These are phyloP conservation scores for Persicaria tinctoria DNA, from an alignment of 148 eudicot species.

Conservation along the genomic window DNA sequence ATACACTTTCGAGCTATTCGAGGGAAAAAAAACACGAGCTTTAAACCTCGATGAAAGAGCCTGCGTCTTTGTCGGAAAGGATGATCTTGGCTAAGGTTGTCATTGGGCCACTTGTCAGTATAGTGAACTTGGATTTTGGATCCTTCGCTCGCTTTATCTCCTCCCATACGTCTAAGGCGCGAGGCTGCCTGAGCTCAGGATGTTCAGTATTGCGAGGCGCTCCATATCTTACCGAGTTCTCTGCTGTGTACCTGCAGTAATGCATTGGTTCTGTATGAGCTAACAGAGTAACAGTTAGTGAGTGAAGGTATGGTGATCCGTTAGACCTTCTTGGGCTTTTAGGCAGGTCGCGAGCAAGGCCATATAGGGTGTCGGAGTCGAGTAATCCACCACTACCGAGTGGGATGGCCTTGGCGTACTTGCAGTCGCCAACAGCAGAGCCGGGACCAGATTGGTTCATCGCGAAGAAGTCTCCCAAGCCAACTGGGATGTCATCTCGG, in stretches of 20 bases:
- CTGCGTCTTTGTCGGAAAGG: conserved; percentile 34
- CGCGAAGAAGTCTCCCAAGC: conserved; percentile 64
- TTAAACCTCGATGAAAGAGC: conserved; percentile 53
- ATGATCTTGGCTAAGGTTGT: conserved; percentile 66
- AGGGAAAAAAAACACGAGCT: neutral
- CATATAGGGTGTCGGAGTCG: conserved; percentile 85
- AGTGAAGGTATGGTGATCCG: neutral
- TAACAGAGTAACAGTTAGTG: neutral
- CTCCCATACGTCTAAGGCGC: conserved; percentile 65
- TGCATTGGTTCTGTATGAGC: neutral
- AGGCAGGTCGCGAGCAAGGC: conserved; percentile 69
- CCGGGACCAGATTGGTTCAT: conserved; percentile 56
- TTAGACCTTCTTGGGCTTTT: conserved; percentile 70
- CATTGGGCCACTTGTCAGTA: conserved; percentile 74
- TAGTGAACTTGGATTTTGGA: conserved; percentile 38
- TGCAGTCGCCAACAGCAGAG: conserved; percentile 65
- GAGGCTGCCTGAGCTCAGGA: conserved; percentile 65
- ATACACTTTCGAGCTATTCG: neutral
- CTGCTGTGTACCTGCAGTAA: conserved; percentile 58
- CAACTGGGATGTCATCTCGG: conserved; percentile 81
- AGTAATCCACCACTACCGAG: conserved; percentile 84
- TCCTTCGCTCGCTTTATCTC: conserved; percentile 35
- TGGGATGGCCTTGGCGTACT: conserved; percentile 63
- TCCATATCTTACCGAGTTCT: conserved; percentile 53
- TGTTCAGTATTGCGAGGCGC: conserved; percentile 69